phyloP scores from a whole-genome alignment of 345 rosid genomes.

The Aquilaria sinensis region DNA sequence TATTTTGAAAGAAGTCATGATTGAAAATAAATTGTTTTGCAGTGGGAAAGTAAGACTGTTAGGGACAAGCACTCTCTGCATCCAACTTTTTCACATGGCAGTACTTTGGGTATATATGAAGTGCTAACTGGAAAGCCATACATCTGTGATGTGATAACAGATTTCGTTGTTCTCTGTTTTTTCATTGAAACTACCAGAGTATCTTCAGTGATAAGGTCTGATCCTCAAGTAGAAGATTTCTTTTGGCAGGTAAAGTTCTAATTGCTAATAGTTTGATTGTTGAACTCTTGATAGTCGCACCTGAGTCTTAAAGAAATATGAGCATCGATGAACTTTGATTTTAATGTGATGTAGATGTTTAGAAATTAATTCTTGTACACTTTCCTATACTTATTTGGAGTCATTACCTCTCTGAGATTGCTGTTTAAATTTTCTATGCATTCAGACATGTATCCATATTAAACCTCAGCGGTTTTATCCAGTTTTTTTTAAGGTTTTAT shows the following conservation, averaged over 20 bases:
- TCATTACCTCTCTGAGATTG: no score
- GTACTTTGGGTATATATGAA: constrained; percentile 89
- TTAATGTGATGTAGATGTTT: no score
- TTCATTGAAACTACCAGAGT: constrained; percentile 55
- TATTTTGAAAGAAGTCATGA: constrained; percentile 12
- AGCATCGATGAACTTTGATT: no score
- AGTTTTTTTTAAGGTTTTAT: no score
- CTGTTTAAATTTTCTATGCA: no score
- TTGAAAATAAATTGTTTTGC: neutral
- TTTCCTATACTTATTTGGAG: no score
- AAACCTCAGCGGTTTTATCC: no score
- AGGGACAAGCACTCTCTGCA: constrained; percentile 69
- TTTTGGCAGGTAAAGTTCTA: constrained; percentile 66
- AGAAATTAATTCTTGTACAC: no score
- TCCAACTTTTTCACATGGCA: constrained; percentile 87
- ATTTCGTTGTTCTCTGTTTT: constrained; percentile 69
- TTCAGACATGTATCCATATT: no score
- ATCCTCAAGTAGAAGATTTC: constrained; percentile 63
- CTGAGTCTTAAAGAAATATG: no score
- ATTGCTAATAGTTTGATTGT: no score
- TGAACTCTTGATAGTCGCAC: no score
- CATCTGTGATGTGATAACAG: constrained; percentile 71
- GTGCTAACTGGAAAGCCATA: constrained; percentile 74
- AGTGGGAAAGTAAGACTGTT: constrained; percentile 79
- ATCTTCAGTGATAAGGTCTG: constrained; percentile 46